A percentile compares a stretch with the other conserved stretches of the same genome.
phyloP scores from a whole-genome alignment of 2,329 filamentous ascomycete genomes.

The Tricladium varicosporioides region DNA sequence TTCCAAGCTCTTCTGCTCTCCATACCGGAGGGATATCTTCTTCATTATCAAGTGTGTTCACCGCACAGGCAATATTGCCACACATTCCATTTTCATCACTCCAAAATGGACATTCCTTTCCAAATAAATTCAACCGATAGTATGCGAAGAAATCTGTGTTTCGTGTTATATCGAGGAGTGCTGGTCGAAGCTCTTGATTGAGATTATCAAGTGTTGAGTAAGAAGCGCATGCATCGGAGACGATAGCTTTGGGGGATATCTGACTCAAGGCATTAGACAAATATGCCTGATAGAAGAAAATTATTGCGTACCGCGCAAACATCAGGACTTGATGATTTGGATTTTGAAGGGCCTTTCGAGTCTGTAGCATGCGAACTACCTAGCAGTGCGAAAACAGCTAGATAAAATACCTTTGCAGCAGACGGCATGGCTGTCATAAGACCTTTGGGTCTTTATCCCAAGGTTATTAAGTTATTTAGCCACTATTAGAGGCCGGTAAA shows the following conservation, averaged over 20 bases:
- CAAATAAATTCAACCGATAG: constrained; percentile 91
- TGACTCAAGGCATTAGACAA: constrained; percentile 43
- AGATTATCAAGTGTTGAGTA: constrained; percentile 86
- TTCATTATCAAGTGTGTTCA: constrained; percentile 92
- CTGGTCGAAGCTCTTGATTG: constrained; percentile 73
- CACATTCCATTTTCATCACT: constrained; percentile 90
- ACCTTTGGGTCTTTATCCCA: constrained; percentile 20
- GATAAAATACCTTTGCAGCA: constrained; percentile 55
- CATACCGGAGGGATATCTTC: constrained; percentile 90
- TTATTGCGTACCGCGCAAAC: constrained; percentile 37
- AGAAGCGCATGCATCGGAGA: constrained; percentile 91
- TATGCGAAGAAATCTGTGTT: constrained; percentile 98
- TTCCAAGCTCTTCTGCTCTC: constrained; percentile 88
- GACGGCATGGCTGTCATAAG: constrained; percentile 44
- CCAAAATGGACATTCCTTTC: constrained; percentile 96
- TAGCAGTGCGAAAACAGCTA: constrained; percentile 60
- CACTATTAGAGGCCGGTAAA: constrained; percentile 7
- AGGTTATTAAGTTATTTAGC: constrained; percentile 15
- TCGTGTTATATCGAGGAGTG: constrained; percentile 75
- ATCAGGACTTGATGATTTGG: constrained; percentile 36
- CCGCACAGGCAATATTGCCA: constrained; percentile 93
- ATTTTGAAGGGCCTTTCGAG: constrained; percentile 35
- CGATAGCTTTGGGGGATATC: constrained; percentile 85
- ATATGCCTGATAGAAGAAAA: constrained; percentile 29
- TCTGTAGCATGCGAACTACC: constrained; percentile 43